A percentile compares a stretch with the other conserved stretches of the same genome.
phyloP scores from a whole-genome alignment of 352 stramenopile genomes.

The Globisporangium solare region DNA sequence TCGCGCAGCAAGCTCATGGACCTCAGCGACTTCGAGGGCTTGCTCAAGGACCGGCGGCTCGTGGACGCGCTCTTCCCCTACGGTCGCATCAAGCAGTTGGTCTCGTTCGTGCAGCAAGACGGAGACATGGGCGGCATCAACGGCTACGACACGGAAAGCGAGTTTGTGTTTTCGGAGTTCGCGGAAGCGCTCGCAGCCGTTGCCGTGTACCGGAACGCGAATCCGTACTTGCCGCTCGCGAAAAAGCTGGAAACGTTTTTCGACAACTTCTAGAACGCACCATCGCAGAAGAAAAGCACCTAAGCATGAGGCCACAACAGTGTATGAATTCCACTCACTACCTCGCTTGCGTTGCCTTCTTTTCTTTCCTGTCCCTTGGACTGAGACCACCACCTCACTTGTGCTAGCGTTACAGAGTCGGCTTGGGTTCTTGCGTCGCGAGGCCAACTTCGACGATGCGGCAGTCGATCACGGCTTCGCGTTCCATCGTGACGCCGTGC shows the following conservation, averaged over 20 bases:
- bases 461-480: constrained; percentile 74
- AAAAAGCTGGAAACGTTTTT: constrained; percentile 79
- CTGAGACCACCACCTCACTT: too few relatives aligned
- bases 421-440: constrained; percentile 30
- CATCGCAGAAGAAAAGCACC: background rate
- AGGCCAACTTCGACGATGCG: constrained; percentile 77
- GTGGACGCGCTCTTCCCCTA: constrained; percentile 73
- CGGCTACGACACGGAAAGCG: constrained; percentile 53
- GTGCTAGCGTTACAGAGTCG: background rate
- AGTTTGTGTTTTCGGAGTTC: constrained; percentile 81
- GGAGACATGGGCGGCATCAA: constrained; percentile 46
- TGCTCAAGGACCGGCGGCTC: constrained; percentile 65
- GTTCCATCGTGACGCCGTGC: constrained; percentile 33
- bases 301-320: background rate
- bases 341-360: background rate
- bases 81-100: constrained; percentile 72
- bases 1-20: constrained; percentile 72
- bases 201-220: constrained; percentile 70
- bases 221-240: constrained; percentile 67
- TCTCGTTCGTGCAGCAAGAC: constrained; percentile 73
- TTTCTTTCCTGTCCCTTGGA: too few relatives aligned
- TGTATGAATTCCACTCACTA: background rate
- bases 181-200: constrained; percentile 69
- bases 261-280: constrained; percentile 48
- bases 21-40: constrained; percentile 58